phyloP scores from a whole-genome alignment of 176 grass and related monocot genomes.

The Aegilops speltoides region DNA sequence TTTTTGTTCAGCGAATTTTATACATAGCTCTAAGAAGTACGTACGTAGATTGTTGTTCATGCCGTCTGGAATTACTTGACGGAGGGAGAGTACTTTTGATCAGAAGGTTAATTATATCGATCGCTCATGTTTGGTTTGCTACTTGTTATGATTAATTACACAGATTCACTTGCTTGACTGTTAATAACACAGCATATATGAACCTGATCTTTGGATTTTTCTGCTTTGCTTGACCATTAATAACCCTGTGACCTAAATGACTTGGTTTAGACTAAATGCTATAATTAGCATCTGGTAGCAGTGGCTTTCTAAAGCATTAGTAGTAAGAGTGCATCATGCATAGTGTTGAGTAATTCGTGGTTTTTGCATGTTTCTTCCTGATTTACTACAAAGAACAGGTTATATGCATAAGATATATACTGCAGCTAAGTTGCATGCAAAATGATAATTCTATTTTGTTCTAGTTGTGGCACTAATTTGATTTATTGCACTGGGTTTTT shows the following conservation, averaged over 20 bases:
- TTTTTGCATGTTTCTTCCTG: background rate
- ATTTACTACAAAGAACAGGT: background rate
- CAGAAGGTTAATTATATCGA: too few relatives aligned
- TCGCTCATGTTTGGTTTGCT: too few relatives aligned
- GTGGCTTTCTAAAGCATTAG: background rate
- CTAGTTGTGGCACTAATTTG: background rate
- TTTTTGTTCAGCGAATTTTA: background rate
- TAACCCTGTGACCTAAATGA: background rate
- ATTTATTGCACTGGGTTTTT: background rate
- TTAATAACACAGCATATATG: too few relatives aligned
- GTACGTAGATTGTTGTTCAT: background rate
- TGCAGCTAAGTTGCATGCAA: background rate
- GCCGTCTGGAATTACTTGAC: too few relatives aligned
- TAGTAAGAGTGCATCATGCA: too few relatives aligned
- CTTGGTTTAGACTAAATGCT: background rate
- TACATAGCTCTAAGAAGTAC: background rate
- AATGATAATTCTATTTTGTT: slow-evolving; percentile 3
- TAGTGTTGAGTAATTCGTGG: background rate
- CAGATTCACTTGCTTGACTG: too few relatives aligned
- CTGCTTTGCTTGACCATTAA: slow-evolving; percentile 7
- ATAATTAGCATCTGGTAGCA: background rate
- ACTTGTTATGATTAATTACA: too few relatives aligned
- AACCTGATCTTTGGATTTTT: background rate
- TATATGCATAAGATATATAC: background rate
- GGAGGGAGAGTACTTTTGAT: too few relatives aligned